Evolutionary conservation across 1,284 basidiomycete species (phyloP), one percentile per base, ranked within the genome.

Genomic region (Vanrija sp.): DNA sequence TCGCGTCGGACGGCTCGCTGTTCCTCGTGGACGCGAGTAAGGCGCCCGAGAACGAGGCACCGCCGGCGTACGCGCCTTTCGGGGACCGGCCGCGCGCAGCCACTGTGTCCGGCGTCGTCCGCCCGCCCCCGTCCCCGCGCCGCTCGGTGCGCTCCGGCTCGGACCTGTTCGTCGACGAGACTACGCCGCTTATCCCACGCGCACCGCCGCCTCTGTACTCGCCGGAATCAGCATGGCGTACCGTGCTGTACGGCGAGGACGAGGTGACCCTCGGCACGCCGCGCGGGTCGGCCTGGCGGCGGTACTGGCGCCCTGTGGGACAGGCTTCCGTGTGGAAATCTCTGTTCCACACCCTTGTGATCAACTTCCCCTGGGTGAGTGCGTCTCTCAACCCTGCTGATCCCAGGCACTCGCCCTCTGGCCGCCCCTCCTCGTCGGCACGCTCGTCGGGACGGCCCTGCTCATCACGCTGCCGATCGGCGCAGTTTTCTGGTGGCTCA

Each of bases 311-410:
- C n/a, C 67, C 75, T 14, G 15, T 74, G 12, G 52, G 57, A 3
- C 58, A 59, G 25, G 29, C 38, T 3, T 54, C 51, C n/a, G 68
- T 71, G 49, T 77, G 75, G 75, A 51, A 57, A 19, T 60, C 68
- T 1, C 43, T 69, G 23, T 39, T 69, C 1, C 75, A 77, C 57
- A 60, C 75, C 6, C 49, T 73, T 1, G 25, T 74, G 9, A 38
- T 76, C 28, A 77, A 74, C 52, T 72, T 77, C 47, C 74, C 72
- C n/a, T 66, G 76, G 43, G 73, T 73, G 44, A 69, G 73, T 73
- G 44, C 68, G 73, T 69, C 3, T 9, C 28, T 28, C 28, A 2
- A 10, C 28, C 28, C 28, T 6, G 28, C 28, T 28, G 28, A 28
- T 6, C 28, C 34, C 61, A 75, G 73, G 71, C 69, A 15, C 54